Evolutionary conservation across 2,329 filamentous ascomycete genomes (phyloP).

Genomic region (Paraphaeosphaeria minitans): DNA sequence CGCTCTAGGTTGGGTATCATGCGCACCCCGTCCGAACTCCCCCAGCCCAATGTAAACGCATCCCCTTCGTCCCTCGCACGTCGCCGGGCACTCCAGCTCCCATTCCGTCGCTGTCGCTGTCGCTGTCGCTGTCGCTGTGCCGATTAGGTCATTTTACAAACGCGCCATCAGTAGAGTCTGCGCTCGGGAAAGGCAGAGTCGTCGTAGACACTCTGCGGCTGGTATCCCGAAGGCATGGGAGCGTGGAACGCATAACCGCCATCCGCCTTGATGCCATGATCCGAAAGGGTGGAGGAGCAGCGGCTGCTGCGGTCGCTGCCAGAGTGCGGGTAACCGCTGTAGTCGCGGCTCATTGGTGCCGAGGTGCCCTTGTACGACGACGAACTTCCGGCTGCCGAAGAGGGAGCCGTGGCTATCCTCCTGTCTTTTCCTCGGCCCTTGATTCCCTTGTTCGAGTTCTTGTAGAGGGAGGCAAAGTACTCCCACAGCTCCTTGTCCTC

Average conservation of each 20-base stretch:
- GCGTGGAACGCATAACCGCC: slow-evolving; percentile 40
- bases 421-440: slow-evolving; percentile 91
- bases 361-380: slow-evolving; percentile 32
- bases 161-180: slow-evolving; percentile 32
- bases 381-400: slow-evolving; percentile 31
- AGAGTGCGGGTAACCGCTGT: slow-evolving; percentile 30
- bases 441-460: slow-evolving; percentile 98
- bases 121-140: not conserved
- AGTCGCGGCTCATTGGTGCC: slow-evolving; percentile 27
- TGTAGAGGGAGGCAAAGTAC: slow-evolving; percentile 88
- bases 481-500: slow-evolving; percentile 79
- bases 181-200: slow-evolving; percentile 46
- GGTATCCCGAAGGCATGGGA: slow-evolving; percentile 31
- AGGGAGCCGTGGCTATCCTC: slow-evolving; percentile 58
- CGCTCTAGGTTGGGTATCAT: slow-evolving; percentile 10
- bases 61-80: slow-evolving; percentile 2
- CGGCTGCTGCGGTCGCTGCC: slow-evolving; percentile 43
- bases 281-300: slow-evolving; percentile 43
- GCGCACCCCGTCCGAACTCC: slow-evolving; percentile 2
- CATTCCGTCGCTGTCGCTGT: not conserved
- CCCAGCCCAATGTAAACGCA: slow-evolving; percentile 11
- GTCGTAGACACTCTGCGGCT: slow-evolving; percentile 34
- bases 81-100: slow-evolving; percentile 13
- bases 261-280: slow-evolving; percentile 29
- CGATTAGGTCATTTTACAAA: slow-evolving; percentile 4